Conservation (phyloP, 2,329 filamentous ascomycete species). For the Nothopassalora personata region DNA sequence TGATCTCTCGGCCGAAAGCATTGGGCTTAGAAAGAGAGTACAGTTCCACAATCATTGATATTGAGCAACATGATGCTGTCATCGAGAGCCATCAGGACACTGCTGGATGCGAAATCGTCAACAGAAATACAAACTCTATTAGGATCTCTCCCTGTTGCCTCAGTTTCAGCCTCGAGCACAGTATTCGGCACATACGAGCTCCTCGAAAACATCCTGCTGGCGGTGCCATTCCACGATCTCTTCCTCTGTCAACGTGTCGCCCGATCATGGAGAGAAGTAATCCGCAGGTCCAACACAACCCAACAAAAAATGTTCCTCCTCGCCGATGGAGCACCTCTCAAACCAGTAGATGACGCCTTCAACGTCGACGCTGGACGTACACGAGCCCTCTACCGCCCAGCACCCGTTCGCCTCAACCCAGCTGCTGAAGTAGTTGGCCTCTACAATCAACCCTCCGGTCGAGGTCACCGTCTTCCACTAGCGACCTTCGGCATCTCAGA, state of each 20-base stretch:
- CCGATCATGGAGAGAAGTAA: slow-evolving; percentile 2
- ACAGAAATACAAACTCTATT: not conserved
- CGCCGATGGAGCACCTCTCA: not conserved
- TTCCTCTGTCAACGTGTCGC: slow-evolving; percentile 1
- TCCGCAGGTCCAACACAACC: slow-evolving; percentile 2
- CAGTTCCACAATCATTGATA: too few relatives aligned
- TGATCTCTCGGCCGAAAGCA: not conserved
- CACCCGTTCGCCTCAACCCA: slow-evolving; percentile 2
- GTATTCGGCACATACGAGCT: slow-evolving; percentile 12
- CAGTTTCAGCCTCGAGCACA: not conserved
- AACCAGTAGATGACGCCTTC: not conserved
- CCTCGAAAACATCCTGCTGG: slow-evolving; percentile 8
- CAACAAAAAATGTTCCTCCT: slow-evolving; percentile 6
- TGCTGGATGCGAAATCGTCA: not conserved
- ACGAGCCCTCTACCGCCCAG: slow-evolving; percentile 1
- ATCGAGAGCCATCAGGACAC: not conserved
- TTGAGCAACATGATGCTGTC: not conserved
- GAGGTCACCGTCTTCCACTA: slow-evolving; percentile 1
- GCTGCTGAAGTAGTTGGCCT: not conserved
- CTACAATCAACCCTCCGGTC: not conserved
- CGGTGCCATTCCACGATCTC: slow-evolving; percentile 6
- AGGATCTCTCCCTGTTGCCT: not conserved
- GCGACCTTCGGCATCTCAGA: slow-evolving; percentile 7
- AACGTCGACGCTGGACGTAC: slow-evolving; percentile 6
- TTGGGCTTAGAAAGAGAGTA: not conserved